These are phyloP conservation scores for Schizochytrium sp. DNA, from an alignment of 108 stramenopile genomes.

Conservation along the genomic window DNA sequence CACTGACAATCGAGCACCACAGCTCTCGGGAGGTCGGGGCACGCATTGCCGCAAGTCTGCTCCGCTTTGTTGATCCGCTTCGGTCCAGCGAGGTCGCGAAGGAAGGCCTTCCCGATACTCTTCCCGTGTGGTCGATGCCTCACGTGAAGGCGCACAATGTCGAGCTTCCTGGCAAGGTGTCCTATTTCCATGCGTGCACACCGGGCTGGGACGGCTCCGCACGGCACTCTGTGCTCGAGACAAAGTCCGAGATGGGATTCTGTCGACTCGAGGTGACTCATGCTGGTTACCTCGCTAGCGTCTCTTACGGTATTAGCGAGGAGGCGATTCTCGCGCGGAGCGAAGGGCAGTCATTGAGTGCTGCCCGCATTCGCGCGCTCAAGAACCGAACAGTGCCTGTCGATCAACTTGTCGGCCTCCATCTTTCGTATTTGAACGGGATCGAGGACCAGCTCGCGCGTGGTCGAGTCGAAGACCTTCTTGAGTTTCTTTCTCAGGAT, in stretches of 20 bases:
- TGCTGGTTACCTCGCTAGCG: not conserved
- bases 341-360: too few species aligned
- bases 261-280: not conserved
- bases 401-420: slow-evolving; percentile 35
- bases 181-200: slow-evolving; percentile 14
- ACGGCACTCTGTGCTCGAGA: not conserved
- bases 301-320: not conserved
- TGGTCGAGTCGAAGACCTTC: slow-evolving; percentile 34
- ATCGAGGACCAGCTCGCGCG: slow-evolving; percentile 29
- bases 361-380: not conserved
- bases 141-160: slow-evolving; percentile 21
- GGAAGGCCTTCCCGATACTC: not conserved
- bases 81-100: not conserved
- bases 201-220: not conserved
- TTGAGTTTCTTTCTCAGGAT: slow-evolving; percentile 42
- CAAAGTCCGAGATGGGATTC: not conserved
- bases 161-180: slow-evolving; percentile 31
- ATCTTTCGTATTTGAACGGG: slow-evolving; percentile 40
- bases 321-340: not conserved
- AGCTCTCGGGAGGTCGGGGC: slow-evolving; percentile 42
- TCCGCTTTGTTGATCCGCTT: slow-evolving; percentile 26
- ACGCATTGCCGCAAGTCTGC: slow-evolving; percentile 32
- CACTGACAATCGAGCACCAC: slow-evolving; percentile 24
- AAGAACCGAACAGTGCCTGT: slow-evolving; percentile 25
- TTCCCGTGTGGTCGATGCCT: slow-evolving; percentile 21